These are phyloP conservation scores for Suhomyces sp. DNA, from an alignment of 805 yeast genomes.

Conservation along the genomic window DNA sequence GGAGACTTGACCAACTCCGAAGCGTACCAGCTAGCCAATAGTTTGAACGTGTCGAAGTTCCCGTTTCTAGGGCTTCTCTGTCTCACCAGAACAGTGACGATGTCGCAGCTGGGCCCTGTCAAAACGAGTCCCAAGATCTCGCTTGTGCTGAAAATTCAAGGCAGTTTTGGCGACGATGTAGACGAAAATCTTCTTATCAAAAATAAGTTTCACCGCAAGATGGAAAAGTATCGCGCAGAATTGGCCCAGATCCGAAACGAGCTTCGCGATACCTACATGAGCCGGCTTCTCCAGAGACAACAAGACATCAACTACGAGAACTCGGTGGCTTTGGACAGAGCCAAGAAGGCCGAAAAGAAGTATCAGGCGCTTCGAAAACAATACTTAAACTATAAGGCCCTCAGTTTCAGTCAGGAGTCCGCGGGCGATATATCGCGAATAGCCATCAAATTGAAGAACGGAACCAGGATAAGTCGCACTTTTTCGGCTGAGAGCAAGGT, in stretches of 20 bases:
- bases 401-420: conserved; percentile 22
- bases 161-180: conserved; percentile 47
- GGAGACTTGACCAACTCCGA: conserved; percentile 82
- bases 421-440: conserved; percentile 48
- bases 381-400: conserved; percentile 28
- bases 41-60: conserved; percentile 64
- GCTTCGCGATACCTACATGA: conserved; percentile 55
- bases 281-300: conserved; percentile 57
- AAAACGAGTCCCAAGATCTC: conserved; percentile 56
- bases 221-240: conserved; percentile 59
- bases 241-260: conserved; percentile 61
- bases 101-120: conserved; percentile 56
- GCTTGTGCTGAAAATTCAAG: conserved; percentile 62
- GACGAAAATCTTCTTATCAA: conserved; percentile 31
- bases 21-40: conserved; percentile 77
- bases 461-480: conserved; percentile 48
- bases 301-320: conserved; percentile 78
- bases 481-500: conserved; percentile 31
- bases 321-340: conserved; percentile 66
- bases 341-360: conserved; percentile 35
- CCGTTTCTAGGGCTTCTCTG: conserved; percentile 84
- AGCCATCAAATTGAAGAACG: conserved; percentile 65
- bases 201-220: conserved; percentile 41
- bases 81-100: conserved; percentile 52
- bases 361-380: conserved; percentile 35